Conservation (phyloP, 768 basidiomycete species). For the Auricularia cornea region DNA sequence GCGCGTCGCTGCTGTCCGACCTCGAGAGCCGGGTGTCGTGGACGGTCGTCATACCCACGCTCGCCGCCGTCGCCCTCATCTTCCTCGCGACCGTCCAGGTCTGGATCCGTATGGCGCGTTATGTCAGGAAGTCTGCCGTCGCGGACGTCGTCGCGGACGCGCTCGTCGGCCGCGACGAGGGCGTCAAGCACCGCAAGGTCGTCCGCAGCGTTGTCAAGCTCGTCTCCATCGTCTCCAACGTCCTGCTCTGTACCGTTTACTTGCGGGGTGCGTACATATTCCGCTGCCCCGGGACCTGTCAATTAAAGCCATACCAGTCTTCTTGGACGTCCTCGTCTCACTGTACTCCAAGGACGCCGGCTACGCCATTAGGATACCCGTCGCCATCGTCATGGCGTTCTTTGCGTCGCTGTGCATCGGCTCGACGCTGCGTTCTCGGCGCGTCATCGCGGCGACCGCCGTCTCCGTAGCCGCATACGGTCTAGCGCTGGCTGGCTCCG, state of each 20-base stretch:
- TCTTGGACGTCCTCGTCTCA: constrained; percentile 24
- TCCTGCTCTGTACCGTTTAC: constrained; percentile 53
- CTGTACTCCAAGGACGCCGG: background rate
- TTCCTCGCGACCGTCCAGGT: constrained; percentile 57
- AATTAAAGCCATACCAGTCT: constrained; percentile 36
- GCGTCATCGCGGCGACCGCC: background rate
- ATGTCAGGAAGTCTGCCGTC: constrained; percentile 54
- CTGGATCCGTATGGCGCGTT: constrained; percentile 71
- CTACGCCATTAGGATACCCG: constrained; percentile 26
- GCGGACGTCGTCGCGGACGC: constrained; percentile 59
- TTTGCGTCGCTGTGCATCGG: constrained; percentile 43
- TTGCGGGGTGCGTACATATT: constrained; percentile 46
- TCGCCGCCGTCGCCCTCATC: constrained; percentile 47
- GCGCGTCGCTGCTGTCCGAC: constrained; percentile 54
- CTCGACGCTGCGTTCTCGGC: constrained; percentile 43
- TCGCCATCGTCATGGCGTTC: constrained; percentile 34
- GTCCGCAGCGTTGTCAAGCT: constrained; percentile 39
- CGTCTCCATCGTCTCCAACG: constrained; percentile 36
- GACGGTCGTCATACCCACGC: constrained; percentile 38
- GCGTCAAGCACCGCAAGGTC: constrained; percentile 35
- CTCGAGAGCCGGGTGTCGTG: constrained; percentile 34
- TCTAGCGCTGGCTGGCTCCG: background rate
- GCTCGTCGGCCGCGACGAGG: constrained; percentile 47
- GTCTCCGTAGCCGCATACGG: background rate
- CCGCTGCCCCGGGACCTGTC: constrained; percentile 36